These are phyloP conservation scores for Trichoderma semiorbis DNA, from an alignment of 2,329 filamentous ascomycete species.

Conservation along the genomic window DNA sequence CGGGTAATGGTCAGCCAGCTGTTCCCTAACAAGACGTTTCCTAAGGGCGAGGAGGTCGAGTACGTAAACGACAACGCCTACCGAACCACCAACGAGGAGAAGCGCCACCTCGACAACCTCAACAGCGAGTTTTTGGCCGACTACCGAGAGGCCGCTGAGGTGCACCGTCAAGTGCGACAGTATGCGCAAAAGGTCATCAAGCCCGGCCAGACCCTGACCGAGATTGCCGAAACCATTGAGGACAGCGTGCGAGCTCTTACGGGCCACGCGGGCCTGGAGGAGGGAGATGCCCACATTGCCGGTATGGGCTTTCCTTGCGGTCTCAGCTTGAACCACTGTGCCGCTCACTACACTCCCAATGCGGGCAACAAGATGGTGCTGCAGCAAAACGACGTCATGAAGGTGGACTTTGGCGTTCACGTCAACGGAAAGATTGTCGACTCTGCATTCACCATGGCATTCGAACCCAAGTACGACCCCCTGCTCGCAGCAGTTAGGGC, in stretches of 20 bases:
- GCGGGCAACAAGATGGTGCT: constrained; percentile 77
- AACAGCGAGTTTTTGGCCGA: constrained; percentile 77
- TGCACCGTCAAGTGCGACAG: constrained; percentile 83
- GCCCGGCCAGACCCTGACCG: constrained; percentile 74
- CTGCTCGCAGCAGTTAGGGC: constrained; percentile 69
- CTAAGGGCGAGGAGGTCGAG: constrained; percentile 72
- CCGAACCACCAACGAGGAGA: constrained; percentile 78
- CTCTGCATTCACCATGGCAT: constrained; percentile 75
- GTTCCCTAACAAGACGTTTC: constrained; percentile 70
- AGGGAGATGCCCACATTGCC: constrained; percentile 73
- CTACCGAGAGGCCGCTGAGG: constrained; percentile 80
- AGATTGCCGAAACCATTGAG: constrained; percentile 86
- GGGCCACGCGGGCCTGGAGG: constrained; percentile 70
- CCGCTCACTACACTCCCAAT: constrained; percentile 84
- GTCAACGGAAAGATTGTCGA: constrained; percentile 78
- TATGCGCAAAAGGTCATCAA: constrained; percentile 78
- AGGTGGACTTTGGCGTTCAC: constrained; percentile 79
- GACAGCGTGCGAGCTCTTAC: constrained; percentile 73
- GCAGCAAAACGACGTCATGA: constrained; percentile 72
- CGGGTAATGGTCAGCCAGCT: constrained; percentile 67
- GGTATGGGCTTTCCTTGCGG: constrained; percentile 88
- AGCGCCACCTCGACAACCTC: constrained; percentile 76
- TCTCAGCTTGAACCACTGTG: constrained; percentile 78
- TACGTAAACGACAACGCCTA: constrained; percentile 74
- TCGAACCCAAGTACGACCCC: constrained; percentile 71